Percentiles rank a stretch among this genome's conserved stretches.
phyloP scores from a whole-genome alignment of 2,329 filamentous ascomycete genomes.

The Curvularia verruculosa region DNA sequence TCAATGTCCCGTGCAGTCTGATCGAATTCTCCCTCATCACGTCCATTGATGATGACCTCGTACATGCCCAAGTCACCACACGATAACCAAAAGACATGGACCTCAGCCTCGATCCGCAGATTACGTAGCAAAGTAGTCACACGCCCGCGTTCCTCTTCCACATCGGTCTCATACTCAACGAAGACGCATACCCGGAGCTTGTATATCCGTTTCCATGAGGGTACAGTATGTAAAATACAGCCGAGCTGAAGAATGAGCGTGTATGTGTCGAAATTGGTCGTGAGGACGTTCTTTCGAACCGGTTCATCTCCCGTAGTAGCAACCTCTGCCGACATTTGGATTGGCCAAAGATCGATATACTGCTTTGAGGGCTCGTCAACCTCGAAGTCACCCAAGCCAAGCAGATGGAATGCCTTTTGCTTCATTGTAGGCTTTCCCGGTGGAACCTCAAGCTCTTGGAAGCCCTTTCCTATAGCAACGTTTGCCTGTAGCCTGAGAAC shows the following conservation, averaged over 20 bases:
- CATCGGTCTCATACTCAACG: conserved; percentile 85
- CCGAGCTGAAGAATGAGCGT: conserved; percentile 85
- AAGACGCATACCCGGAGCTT: conserved; percentile 80
- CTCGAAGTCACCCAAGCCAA: conserved; percentile 44
- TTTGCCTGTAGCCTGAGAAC: conserved; percentile 80
- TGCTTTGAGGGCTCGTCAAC: conserved; percentile 69
- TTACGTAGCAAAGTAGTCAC: conserved; percentile 79
- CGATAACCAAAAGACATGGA: conserved; percentile 82
- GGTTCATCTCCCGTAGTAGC: conserved; percentile 58
- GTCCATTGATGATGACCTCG: conserved; percentile 76
- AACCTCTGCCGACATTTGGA: conserved; percentile 89
- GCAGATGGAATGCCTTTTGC: conserved; percentile 31
- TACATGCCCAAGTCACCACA: conserved; percentile 75
- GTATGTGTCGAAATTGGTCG: conserved; percentile 92
- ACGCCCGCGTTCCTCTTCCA: conserved; percentile 75
- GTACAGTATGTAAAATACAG: conserved; percentile 81
- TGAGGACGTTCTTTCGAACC: conserved; percentile 67
- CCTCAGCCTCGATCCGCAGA: conserved; percentile 76
- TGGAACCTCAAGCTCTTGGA: conserved; percentile 76
- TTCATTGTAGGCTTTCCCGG: conserved; percentile 38
- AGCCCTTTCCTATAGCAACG: conserved; percentile 82
- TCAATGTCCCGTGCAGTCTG: conserved; percentile 68
- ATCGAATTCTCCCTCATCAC: conserved; percentile 55
- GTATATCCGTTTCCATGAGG: conserved; percentile 77
- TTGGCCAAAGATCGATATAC: conserved; percentile 88